Base-by-base conservation (phyloP, 208 protist species). In the Wallacemonas sp. region DNA sequence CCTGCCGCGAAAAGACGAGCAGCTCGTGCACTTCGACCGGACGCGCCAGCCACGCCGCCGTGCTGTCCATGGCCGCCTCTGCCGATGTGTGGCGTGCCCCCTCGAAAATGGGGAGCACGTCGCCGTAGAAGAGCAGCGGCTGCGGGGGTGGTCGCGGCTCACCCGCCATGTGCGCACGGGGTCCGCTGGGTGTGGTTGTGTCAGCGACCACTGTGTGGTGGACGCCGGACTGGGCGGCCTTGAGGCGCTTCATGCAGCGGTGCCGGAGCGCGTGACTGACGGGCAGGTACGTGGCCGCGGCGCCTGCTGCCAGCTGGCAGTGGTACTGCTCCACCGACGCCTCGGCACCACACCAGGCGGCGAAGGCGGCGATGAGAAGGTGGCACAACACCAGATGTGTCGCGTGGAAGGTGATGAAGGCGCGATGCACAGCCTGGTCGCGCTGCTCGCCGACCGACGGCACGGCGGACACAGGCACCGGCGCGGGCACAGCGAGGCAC, bases 231-330 rank as follows among this genome's bases (percentile, higher is more conserved):
- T 76, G 65, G 10, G 81, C 76, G 3, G 82, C 75, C 11, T 45
- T 38, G 23, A 89, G 61, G 7, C 87, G 70, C 23, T 72, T 67
- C 20, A 50, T 25, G 65, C 83, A 90, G 41, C 77, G 82, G 28
- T 41, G 44, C 2, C 55, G 45, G 32, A 80, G 26, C 18, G 70
- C 33, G 46, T 77, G 66, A 39, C 59, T 44, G 18, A 20, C 16
- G 36, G 50, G 70, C 1, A 95, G 78, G 65, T 81, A 92, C 44
- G 65, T 81, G 16, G 46, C 46, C 3, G 89, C 91, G 50, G 87
- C 94, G 38, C 79, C 84, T 1, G 78, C 41, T 5, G 91, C 91
- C 12, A 93, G 83, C 67, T 94, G 70, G 67, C 77, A 86, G 65
- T 92, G 86, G 49, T 95, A 89, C 63, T 81, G 38, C 67, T 85